These are phyloP conservation scores for Alternaria dauci DNA, from an alignment of 2,329 filamentous ascomycete species.

Conservation along the genomic window DNA sequence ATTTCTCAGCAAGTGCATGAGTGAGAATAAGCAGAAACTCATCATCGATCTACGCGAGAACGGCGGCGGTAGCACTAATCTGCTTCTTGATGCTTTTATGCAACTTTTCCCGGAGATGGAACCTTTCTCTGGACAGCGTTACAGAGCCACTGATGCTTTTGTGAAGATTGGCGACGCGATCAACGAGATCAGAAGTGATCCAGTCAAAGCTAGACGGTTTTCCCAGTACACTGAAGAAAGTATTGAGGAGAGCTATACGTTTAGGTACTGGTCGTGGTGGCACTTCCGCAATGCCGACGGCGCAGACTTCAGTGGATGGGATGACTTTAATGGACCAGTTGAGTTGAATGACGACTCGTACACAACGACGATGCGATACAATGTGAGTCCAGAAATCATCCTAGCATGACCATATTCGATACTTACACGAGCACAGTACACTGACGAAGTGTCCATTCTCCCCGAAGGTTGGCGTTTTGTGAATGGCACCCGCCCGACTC, in stretches of 20 bases:
- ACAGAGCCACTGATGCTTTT: constrained; percentile 28
- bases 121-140: constrained; percentile 47
- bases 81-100: constrained; percentile 55
- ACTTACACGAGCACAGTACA: constrained; percentile 29
- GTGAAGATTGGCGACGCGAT: constrained; percentile 34
- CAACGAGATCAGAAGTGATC: constrained; percentile 31
- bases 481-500: constrained; percentile 28
- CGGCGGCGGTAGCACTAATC: constrained; percentile 58
- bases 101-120: constrained; percentile 60
- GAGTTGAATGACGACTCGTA: constrained; percentile 48
- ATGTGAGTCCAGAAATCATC: constrained; percentile 23
- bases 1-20: constrained; percentile 57
- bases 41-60: constrained; percentile 70
- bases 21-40: constrained; percentile 62
- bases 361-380: constrained; percentile 48
- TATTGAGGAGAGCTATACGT: constrained; percentile 23
- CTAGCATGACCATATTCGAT: neutral
- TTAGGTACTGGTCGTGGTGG: constrained; percentile 33
- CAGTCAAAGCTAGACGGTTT: constrained; percentile 16
- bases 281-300: constrained; percentile 36
- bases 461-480: constrained; percentile 26
- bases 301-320: constrained; percentile 53
- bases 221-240: neutral
- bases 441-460: constrained; percentile 26
- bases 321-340: constrained; percentile 55